phyloP scores from a whole-genome alignment of 345 rosid species.

The Chamaenerion angustifolium region DNA sequence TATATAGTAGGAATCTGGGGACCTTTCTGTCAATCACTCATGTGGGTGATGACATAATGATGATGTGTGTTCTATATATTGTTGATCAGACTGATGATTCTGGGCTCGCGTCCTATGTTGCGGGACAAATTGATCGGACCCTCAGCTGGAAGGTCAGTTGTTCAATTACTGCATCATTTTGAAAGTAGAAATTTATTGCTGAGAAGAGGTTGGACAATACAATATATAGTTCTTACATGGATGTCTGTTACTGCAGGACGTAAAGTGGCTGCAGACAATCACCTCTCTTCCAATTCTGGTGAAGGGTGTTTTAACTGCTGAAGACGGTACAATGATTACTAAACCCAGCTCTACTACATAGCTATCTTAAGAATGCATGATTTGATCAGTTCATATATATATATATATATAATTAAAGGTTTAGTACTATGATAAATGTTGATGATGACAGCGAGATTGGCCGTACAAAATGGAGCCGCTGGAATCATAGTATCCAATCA shows the following conservation, averaged over 20 bases:
- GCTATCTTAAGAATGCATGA: not conserved
- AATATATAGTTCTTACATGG: not conserved
- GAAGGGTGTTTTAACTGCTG: conserved; percentile 81
- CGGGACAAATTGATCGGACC: conserved; percentile 64
- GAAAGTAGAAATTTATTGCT: too few relatives aligned
- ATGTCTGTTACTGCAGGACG: conserved; percentile 28
- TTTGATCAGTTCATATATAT: too few relatives aligned
- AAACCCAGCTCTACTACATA: too few relatives aligned
- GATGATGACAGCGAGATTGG: too few relatives aligned
- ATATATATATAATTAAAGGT: too few relatives aligned
- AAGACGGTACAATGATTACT: conserved; percentile 61
- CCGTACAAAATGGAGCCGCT: conserved; percentile 63
- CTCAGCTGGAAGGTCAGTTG: conserved; percentile 79
- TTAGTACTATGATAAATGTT: too few relatives aligned
- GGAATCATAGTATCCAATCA: conserved; percentile 90
- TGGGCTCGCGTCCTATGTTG: conserved; percentile 85
- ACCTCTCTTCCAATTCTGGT: conserved; percentile 75
- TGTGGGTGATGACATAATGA: not conserved
- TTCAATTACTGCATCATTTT: too few relatives aligned
- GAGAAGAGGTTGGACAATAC: not conserved
- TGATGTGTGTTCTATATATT: conserved; percentile 1
- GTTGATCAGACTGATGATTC: conserved; percentile 57
- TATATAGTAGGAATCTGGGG: too few relatives aligned
- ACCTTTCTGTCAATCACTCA: too few relatives aligned
- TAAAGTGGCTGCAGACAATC: conserved; percentile 79